These are phyloP conservation scores for Asterella californica DNA, from an alignment of 225 moss, liverwort and hornwort genomes.

Conservation along the genomic window DNA sequence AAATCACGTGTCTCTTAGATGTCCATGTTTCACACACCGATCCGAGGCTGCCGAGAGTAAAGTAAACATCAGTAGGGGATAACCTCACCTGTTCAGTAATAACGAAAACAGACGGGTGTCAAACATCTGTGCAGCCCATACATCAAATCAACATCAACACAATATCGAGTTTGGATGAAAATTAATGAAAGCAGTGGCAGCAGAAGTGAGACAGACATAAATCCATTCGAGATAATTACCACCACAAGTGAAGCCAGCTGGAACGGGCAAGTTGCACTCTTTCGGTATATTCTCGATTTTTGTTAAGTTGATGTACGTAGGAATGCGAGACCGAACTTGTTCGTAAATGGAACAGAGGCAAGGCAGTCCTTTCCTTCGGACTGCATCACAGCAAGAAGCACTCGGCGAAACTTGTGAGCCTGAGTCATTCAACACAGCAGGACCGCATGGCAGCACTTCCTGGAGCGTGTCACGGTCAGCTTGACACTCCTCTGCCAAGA, in stretches of 20 bases:
- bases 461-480: neutral
- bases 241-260: neutral
- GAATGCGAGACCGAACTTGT: neutral
- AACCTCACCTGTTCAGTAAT: conserved; percentile 4
- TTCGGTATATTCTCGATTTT: neutral
- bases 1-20: neutral
- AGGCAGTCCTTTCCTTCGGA: neutral
- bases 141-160: no score
- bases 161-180: neutral
- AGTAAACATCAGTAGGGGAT: neutral
- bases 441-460: neutral
- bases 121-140: neutral
- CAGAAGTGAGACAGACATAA: neutral
- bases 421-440: neutral
- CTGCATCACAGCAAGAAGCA: neutral
- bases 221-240: neutral
- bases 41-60: neutral
- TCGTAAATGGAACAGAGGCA: neutral
- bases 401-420: neutral
- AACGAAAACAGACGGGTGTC: neutral
- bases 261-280: neutral
- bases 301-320: neutral
- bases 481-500: neutral
- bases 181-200: neutral
- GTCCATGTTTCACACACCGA: neutral